Base-by-base conservation (phyloP, 148 eudicot genomes). In the Arctostaphylos glauca region DNA sequence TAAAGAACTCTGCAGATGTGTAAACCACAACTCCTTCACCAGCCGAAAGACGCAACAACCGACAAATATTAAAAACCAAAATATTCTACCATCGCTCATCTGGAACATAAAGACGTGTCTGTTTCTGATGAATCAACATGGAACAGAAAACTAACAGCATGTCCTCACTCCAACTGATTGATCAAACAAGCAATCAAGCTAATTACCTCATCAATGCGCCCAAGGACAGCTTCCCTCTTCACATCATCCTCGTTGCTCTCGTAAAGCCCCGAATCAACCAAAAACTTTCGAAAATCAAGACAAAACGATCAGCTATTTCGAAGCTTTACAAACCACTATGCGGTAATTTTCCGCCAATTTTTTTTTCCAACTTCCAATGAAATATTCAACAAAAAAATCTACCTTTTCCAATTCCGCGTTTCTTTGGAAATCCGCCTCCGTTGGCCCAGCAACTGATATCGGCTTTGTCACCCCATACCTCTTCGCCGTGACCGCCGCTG, bases 321-420 rank as follows among this genome's bases (percentile, higher is more conserved):
- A 41, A 78, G 5, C 82, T 56, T 79, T 54, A 60, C 47, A 53
- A 18, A 70, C 41, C 8, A 71, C 74, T 55, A 10, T 4, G 19
- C 78, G 2, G 23, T 60, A 0, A 71, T 31, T 53, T 15, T 54
- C 19, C 49, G 3, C 43, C 50, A 2, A 60, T 60, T 60, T 18
- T 25, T 64, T 64, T 64, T 23, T 18, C 31, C 49, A 1, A 21
- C 9, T 79, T 0, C 81, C 53, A 44, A 59, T 0, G 8, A 74
- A 48, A 59, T 19, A 46, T n/a, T 9, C 62, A 46, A 73, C 21
- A 23, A 8, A 77, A 15, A 19, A 12, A 0, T 1, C 59, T 19
- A 92, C 95, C 90, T 90, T 92, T 64, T 84, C 88, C 41, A 92
- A 82, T 43, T 89, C 89, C 53, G 86, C 82, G 85, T 92, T 91